Base-by-base conservation (phyloP, 2,329 filamentous ascomycete genomes). In the Ceratocystiopsis minuta region DNA sequence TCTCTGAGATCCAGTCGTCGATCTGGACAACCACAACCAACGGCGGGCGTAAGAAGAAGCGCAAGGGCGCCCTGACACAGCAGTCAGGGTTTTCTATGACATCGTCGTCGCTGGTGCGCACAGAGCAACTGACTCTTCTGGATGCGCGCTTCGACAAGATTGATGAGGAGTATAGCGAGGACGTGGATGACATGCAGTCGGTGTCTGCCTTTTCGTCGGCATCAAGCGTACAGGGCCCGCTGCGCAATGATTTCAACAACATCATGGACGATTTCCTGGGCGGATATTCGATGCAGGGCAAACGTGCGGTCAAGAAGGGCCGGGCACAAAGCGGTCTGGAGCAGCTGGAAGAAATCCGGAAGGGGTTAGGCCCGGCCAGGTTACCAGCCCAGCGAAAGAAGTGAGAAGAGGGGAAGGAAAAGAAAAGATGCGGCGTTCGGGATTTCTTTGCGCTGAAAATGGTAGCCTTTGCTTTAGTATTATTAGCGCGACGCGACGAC, bases 21-120 rank as follows among this genome's bases (percentile, higher is more conserved):
- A 65, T 79, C 50, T 72, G 80, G 63, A 86, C 80, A 2, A 77
- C 80, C 1, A 86, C 80, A 3, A 79, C 82, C 1, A 80, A 78
- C 47, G 84, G 82, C 33, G 85, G 85, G 13, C 75, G 83, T 41
- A 72, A 71, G 47, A 96, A 96, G 77, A 95, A 94, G 72, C 77
- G 88, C 55, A 96, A 94, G 66, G 88, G 87, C 37, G 88, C 90
- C 3, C 63, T 92, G 57, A 96, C 88, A 4, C 84, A 81, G 49
- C 80, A 82, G 1, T 90, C 86, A 1, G 77, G 86, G 59, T 95
- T 83, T 54, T 95, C 85, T 79, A 96, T 96, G 51, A 95, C 90
- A 55, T 98, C 90, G 59, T 96, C 90, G 51, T 96, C 90, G 79
- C 80, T 90, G 63, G 57, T 84, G 40, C 76, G 90, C 43, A 98